A percentile compares a stretch with the other conserved stretches of the same genome.
phyloP scores from a whole-genome alignment of 2,329 filamentous ascomycete genomes.

The Diaporthe aspalathi region DNA sequence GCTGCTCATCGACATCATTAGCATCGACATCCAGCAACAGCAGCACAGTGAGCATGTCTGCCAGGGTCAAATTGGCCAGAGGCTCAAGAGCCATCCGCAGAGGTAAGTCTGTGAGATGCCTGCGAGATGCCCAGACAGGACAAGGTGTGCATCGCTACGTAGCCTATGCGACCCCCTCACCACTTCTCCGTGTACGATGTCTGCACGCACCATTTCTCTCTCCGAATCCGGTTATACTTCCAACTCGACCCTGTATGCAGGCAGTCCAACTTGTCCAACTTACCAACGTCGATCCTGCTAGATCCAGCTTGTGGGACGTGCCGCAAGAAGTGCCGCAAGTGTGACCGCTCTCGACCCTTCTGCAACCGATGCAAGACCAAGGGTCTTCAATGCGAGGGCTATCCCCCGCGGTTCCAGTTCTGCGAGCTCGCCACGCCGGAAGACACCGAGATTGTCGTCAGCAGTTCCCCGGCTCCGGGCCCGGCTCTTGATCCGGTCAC shows the following conservation, averaged over 20 bases:
- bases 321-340: conserved; percentile 49
- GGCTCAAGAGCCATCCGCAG: conserved; percentile 12
- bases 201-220: not conserved
- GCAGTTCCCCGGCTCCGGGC: not conserved
- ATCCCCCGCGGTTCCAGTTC: conserved; percentile 47
- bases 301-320: conserved; percentile 49
- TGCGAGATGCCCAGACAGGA: not conserved
- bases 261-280: not conserved
- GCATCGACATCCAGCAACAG: too few species aligned
- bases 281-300: conserved; percentile 24
- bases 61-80: not conserved
- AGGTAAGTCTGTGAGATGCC: not conserved
- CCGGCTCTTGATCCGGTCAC: not conserved
- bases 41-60: not conserved
- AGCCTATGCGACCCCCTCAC: not conserved
- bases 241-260: not conserved
- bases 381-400: conserved; percentile 48
- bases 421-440: conserved; percentile 42
- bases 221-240: conserved; percentile 5
- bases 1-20: not conserved
- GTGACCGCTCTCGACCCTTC: conserved; percentile 45
- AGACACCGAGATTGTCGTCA: not conserved
- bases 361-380: conserved; percentile 47
- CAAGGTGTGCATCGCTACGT: not conserved
- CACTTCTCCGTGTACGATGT: not conserved